These are phyloP conservation scores for Dianthus caryophyllus DNA, from an alignment of 148 eudicot species.

Conservation along the genomic window DNA sequence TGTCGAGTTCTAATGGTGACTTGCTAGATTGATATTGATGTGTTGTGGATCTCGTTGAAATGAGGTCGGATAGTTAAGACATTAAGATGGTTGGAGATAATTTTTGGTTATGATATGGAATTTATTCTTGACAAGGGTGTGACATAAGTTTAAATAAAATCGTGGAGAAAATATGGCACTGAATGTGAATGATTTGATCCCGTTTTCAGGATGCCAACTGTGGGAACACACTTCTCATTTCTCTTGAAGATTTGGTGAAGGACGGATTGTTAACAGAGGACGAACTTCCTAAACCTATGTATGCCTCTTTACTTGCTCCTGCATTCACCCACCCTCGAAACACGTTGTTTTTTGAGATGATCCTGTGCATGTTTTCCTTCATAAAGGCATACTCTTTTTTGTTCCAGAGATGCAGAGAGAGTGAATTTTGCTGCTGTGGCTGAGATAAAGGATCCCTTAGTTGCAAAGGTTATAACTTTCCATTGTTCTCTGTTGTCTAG, in stretches of 20 bases:
- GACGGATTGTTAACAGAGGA: conserved; percentile 75
- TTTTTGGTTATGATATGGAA: not conserved
- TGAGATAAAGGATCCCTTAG: conserved; percentile 76
- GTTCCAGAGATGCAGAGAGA: conserved; percentile 55
- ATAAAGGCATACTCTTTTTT: conserved; percentile 2
- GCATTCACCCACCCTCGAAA: not conserved
- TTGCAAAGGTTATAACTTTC: conserved; percentile 52
- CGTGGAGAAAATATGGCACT: not conserved
- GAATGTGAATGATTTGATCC: not conserved
- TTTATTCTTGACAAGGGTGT: not conserved
- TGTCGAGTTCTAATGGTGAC: not conserved
- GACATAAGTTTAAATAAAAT: not conserved
- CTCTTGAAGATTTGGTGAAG: conserved; percentile 92
- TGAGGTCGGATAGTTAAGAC: not conserved
- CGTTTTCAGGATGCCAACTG: conserved; percentile 86
- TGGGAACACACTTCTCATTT: conserved; percentile 92
- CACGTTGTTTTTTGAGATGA: not conserved
- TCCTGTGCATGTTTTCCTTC: not conserved
- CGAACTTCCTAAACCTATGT: conserved; percentile 87
- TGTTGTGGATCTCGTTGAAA: not conserved
- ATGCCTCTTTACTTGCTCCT: conserved; percentile 21
- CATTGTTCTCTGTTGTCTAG: not conserved
- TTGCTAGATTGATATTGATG: not conserved
- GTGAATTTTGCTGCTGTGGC: conserved; percentile 62
- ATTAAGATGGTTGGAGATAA: not conserved